Base-by-base conservation (phyloP, 352 stramenopile genomes). In the Pythium phragmitis region DNA sequence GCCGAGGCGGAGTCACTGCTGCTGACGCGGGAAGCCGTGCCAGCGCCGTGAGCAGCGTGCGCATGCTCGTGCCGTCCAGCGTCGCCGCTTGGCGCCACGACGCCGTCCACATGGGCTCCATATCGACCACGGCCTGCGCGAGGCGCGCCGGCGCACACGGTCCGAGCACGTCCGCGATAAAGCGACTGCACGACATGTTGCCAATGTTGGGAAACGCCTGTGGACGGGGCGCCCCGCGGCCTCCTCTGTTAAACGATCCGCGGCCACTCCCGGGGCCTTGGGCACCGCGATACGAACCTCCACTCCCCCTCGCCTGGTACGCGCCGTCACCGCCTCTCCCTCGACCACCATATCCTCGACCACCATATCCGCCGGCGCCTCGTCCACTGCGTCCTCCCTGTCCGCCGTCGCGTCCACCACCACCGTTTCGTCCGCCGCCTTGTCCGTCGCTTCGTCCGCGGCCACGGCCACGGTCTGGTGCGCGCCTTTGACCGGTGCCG, bases 21-120 rank as follows among this genome's bases (percentile, higher is more conserved):
- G 61, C 72, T 9, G 80, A 82, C 41, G 75, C 78, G 0, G 80
- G 82, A 23, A 89, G 47, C 19, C 82, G 60, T 5, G 76, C 69
- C n/a, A 91, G 21, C 1, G 82, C 68, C 7, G 70, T 70, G 42
- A 91, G 53, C 26, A 91, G 48, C 4, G 73, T 64, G 9, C 72
- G 68, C 13, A 89, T 30, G 13, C 70, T 73, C 47, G 75, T 72
- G 2, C 61, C 52, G 14, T 77, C 73, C 14, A 91, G 64, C n/a
- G 53, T 59, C 4, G 63, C 65, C 0, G 64, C 68, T 7, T 66
- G 57, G 41, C 72, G 69, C 82, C 82, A 91, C 60, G 79, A 79
- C 36, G 69, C 74, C 8, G 65, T 61, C 82, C 82, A 91, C 37
- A 69, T 43, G 45, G 73, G 68, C 28, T 76, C 60, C 39, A 71